Conservation (phyloP, 768 basidiomycete species). For the Rhizopogon rudus region DNA sequence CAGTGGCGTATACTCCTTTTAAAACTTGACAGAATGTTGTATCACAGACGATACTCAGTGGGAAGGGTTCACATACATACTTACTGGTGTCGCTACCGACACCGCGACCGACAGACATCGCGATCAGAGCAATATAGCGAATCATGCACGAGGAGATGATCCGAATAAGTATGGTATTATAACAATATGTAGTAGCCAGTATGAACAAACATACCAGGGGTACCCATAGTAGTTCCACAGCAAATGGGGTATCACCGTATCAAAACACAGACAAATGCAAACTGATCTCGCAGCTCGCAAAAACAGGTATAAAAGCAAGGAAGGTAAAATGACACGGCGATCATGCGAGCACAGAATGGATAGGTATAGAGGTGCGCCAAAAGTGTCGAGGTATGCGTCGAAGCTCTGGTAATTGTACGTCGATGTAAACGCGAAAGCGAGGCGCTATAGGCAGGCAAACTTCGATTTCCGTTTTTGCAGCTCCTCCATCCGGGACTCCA, state of each 20-base stretch:
- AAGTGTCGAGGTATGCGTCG: slow-evolving; percentile 5
- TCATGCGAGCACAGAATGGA: neutral
- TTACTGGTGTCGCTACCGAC: too few relatives aligned
- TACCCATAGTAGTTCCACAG: slow-evolving; percentile 24
- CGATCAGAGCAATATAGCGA: neutral
- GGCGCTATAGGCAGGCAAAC: slow-evolving; percentile 76
- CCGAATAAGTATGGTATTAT: slow-evolving; percentile 19
- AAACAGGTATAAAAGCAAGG: slow-evolving; percentile 26
- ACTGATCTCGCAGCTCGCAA: slow-evolving; percentile 16
- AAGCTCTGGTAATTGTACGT: slow-evolving; percentile 2
- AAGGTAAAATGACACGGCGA: slow-evolving; percentile 2
- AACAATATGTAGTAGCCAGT: slow-evolving; percentile 13
- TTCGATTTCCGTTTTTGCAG: slow-evolving; percentile 83
- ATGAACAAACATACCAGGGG: slow-evolving; percentile 16
- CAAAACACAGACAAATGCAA: slow-evolving; percentile 5
- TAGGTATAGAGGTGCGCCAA: neutral
- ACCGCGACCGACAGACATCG: neutral
- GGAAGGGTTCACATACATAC: too few relatives aligned
- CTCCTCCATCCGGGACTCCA: slow-evolving; percentile 87
- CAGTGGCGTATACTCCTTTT: too few relatives aligned
- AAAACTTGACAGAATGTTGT: too few relatives aligned
- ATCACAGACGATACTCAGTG: too few relatives aligned
- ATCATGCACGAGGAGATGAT: slow-evolving; percentile 5
- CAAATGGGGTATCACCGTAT: slow-evolving; percentile 25
- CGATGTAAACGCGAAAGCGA: slow-evolving; percentile 4